Conservation (phyloP, 768 basidiomycete species). For the Kwoniella newhampshirensis region DNA sequence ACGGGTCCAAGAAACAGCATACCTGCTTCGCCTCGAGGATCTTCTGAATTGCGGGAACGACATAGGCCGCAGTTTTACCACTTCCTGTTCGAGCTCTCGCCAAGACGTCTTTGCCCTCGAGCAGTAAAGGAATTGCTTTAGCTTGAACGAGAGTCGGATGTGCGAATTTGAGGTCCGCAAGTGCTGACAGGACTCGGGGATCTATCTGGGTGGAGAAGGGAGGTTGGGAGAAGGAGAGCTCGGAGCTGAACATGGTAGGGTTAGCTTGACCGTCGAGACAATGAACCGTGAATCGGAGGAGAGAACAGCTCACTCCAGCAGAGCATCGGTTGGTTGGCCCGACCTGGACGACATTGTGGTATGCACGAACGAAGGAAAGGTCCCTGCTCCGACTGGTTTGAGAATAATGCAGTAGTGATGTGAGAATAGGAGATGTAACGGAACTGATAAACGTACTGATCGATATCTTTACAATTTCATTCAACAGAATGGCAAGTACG, state of each 20-base stretch:
- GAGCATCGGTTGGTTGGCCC: constrained; percentile 24
- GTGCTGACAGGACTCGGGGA: constrained; percentile 76
- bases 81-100: constrained; percentile 93
- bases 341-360: constrained; percentile 20
- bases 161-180: constrained; percentile 86
- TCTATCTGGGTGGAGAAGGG: constrained; percentile 77
- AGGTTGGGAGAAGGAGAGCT: constrained; percentile 54
- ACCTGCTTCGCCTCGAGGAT: constrained; percentile 77
- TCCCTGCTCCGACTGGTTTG: too few relatives aligned
- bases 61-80: constrained; percentile 96
- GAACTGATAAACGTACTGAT: too few relatives aligned
- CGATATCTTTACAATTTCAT: too few relatives aligned
- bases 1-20: constrained; percentile 28
- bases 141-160: constrained; percentile 88
- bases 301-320: constrained; percentile 25
- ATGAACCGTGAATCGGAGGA: background rate
- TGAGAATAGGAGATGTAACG: background rate
- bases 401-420: background rate
- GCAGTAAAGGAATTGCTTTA: constrained; percentile 86
- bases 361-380: too few relatives aligned
- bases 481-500: background rate
- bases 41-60: constrained; percentile 85
- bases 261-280: constrained; percentile 13
- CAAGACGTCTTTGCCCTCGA: constrained; percentile 84
- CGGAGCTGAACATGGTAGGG: constrained; percentile 22